phyloP scores from a whole-genome alignment of 2,329 filamentous ascomycete genomes.

The Hypomyces perniciosus region DNA sequence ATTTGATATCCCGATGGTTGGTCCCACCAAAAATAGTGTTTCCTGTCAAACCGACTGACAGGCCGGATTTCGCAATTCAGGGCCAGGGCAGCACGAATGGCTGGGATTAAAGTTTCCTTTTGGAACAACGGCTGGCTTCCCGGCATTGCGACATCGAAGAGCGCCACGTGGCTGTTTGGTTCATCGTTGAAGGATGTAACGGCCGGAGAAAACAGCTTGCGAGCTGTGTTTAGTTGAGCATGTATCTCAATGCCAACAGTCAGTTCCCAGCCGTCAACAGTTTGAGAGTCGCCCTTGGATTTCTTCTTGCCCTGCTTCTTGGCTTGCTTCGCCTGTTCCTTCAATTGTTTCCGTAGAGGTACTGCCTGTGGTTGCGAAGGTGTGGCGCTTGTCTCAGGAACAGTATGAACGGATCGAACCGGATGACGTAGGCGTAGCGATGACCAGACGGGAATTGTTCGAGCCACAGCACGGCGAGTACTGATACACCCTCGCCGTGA shows the following conservation, averaged over 20 bases:
- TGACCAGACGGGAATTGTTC: constrained; percentile 13
- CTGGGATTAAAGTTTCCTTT: constrained; percentile 74
- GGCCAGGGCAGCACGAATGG: constrained; percentile 81
- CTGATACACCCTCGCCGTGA: constrained; percentile 36
- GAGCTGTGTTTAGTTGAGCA: constrained; percentile 82
- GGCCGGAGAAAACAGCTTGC: constrained; percentile 83
- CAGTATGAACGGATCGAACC: constrained; percentile 27
- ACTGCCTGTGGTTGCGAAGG: constrained; percentile 23
- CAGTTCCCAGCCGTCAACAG: constrained; percentile 72
- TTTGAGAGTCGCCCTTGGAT: constrained; percentile 42
- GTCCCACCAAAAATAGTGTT: constrained; percentile 99
- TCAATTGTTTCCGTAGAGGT: constrained; percentile 65
- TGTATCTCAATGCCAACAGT: constrained; percentile 97
- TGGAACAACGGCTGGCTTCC: constrained; percentile 87
- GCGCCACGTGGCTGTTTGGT: constrained; percentile 81
- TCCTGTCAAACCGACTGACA: constrained; percentile 82
- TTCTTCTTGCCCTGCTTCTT: constrained; percentile 56
- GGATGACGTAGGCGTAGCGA: constrained; percentile 12
- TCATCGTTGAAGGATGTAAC: constrained; percentile 57
- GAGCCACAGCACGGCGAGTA: constrained; percentile 14
- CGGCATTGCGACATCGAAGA: constrained; percentile 84
- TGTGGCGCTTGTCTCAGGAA: constrained; percentile 19
- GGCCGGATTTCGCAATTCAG: constrained; percentile 72
- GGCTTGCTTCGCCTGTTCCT: constrained; percentile 63
- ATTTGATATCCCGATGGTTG: constrained; percentile 96